These are phyloP conservation scores for Veloporphyrellus conicus DNA, from an alignment of 1,284 basidiomycete genomes.

Conservation along the genomic window DNA sequence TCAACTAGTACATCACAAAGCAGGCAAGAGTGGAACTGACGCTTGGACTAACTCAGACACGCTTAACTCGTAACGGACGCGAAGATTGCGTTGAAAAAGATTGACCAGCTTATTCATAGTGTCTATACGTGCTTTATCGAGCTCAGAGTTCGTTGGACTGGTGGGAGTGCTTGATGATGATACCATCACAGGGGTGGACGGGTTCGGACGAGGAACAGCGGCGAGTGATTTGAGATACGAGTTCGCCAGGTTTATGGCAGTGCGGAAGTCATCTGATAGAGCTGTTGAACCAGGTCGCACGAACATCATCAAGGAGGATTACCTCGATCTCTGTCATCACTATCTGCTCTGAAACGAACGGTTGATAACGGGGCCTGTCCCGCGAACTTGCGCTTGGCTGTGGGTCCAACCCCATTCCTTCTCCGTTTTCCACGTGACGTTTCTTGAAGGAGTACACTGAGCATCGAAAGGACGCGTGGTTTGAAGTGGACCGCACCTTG, in stretches of 20 bases:
- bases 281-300: slow-evolving; percentile 1
- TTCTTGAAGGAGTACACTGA: slow-evolving; percentile 28
- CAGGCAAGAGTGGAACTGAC: slow-evolving; percentile 41
- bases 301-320: neutral
- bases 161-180: slow-evolving; percentile 37
- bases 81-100: slow-evolving; percentile 70
- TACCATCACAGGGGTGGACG: slow-evolving; percentile 38
- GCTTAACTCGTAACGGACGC: slow-evolving; percentile 74
- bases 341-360: slow-evolving; percentile 33
- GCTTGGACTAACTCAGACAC: slow-evolving; percentile 67
- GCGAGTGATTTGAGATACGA: slow-evolving; percentile 52
- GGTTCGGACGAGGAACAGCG: slow-evolving; percentile 44
- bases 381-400: slow-evolving; percentile 39
- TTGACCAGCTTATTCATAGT: slow-evolving; percentile 64
- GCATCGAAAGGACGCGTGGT: neutral
- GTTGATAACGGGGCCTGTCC: slow-evolving; percentile 32
- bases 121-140: slow-evolving; percentile 56
- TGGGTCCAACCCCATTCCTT: slow-evolving; percentile 30
- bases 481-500: slow-evolving; percentile 42
- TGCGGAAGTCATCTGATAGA: slow-evolving; percentile 62
- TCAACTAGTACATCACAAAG: slow-evolving; percentile 11
- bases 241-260: slow-evolving; percentile 59
- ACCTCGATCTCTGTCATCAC: slow-evolving; percentile 38
- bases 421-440: slow-evolving; percentile 40
- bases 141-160: slow-evolving; percentile 41